Evolutionary conservation across 441 rosid genomes (phyloP).

Genomic region (Populus trichocarpa): DNA sequence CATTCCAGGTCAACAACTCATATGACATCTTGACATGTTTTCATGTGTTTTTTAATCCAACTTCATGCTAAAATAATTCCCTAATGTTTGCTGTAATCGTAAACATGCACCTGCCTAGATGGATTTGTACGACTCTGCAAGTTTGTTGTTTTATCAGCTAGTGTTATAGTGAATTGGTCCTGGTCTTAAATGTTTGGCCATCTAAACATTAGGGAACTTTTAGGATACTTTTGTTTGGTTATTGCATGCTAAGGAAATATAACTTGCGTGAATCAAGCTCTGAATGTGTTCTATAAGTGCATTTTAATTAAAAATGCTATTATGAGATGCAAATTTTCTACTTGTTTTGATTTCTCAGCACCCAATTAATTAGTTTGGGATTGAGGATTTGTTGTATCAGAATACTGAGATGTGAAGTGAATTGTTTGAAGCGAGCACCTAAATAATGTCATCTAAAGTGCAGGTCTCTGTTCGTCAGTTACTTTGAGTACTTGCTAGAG

Average conservation of each 20-base stretch:
- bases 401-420: neutral
- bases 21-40: too few species aligned
- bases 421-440: neutral
- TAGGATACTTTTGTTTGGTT: neutral
- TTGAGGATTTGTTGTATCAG: neutral
- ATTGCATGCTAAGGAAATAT: neutral
- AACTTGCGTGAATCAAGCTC: neutral
- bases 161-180: neutral
- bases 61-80: neutral
- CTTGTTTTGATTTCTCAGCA: neutral
- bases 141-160: neutral
- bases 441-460: slow-evolving; percentile 13
- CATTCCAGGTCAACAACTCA: neutral
- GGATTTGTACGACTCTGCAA: neutral
- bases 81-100: neutral
- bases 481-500: slow-evolving; percentile 78
- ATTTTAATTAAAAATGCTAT: too few species aligned
- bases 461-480: slow-evolving; percentile 95
- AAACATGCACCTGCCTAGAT: neutral
- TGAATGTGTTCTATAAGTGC: neutral
- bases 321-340: neutral
- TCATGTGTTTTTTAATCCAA: neutral
- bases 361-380: neutral
- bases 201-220: neutral
- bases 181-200: neutral